Base-by-base conservation (phyloP, 768 basidiomycete genomes). In the Imleria badia region DNA sequence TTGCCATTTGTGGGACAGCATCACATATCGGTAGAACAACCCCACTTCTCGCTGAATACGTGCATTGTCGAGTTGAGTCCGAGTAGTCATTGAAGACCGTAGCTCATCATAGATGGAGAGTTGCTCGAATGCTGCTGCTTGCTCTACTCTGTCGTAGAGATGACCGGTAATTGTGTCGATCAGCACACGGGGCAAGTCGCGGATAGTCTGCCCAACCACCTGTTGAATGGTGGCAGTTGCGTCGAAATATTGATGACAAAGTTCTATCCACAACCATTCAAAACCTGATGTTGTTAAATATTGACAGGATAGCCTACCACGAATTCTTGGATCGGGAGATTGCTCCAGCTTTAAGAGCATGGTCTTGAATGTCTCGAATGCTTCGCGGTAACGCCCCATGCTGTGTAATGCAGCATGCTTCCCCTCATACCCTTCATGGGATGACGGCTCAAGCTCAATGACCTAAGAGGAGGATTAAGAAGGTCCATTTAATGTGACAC, bases 81-180 rank as follows among this genome's bases (percentile, higher is more conserved):
- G 8, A 0, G 13, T 55, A 0, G 36, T 50, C 52, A 45, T 54
- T 0, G 57, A 59, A 3, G 58, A 54, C 1, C 17, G 14, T 0
- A 60, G 46, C 20, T 55, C 39, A 1, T 45, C 23, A n/a, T 41
- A 60, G 9, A 52, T 23, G 1, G 47, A 39, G 2, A 56, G 47
- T 13, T 22, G 30, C 13, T 47, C 41, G 39, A 60, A 59, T 5
- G 57, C 57, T 6, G 19, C 36, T 4, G 14, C 46, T 45, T 54
- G 57, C 12, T 48, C 41, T 14, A 1, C 6, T 19, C 39, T 59
- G n/a, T 54, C 36, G 15, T 19, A 35, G 0, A 59, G 31, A n/a
- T 41, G 41, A 22, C 56, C 57, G 2, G 52, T 59, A 0, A 11
- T 12, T 3, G 46, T 48, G n/a, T 59, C 47, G 1, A 59, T 59